Evolutionary conservation across 495 filamentous ascomycete genomes (phyloP).

Genomic region (Massariosphaeria phaeospora): DNA sequence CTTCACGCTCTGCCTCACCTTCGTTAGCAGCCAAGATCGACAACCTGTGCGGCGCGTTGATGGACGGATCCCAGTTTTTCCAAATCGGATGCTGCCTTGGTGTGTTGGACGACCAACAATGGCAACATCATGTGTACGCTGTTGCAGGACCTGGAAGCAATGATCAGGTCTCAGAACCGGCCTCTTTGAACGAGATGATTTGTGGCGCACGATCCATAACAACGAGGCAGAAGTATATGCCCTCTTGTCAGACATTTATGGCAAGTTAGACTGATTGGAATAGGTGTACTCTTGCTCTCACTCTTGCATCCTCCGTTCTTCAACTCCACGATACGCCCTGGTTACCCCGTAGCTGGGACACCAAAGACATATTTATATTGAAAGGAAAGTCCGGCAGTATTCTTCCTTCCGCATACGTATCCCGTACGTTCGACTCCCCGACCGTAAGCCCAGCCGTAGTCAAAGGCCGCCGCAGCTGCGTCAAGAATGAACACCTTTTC

Average conservation of each 20-base stretch:
- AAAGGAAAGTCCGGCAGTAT: background rate
- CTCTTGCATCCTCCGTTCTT: constrained; percentile 1
- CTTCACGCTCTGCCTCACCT: background rate
- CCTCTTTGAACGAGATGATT: constrained; percentile 2
- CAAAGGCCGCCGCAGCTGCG: background rate
- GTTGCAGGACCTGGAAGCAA: background rate
- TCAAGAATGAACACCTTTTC: constrained; percentile 8
- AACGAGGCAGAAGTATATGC: background rate
- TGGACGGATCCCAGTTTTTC: background rate
- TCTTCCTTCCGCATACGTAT: constrained; percentile 1
- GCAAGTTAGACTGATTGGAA: background rate
- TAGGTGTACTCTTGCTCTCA: constrained; percentile 6
- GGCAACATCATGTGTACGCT: constrained; percentile 10
- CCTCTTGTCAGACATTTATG: background rate
- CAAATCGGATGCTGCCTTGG: background rate
- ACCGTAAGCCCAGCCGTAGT: background rate
- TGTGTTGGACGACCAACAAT: background rate
- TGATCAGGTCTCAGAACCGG: background rate
- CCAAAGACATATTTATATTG: constrained; percentile 3
- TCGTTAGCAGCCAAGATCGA: constrained; percentile 1
- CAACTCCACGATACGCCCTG: constrained; percentile 12
- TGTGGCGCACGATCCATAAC: background rate
- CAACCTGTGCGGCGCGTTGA: constrained; percentile 1
- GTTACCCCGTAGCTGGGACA: constrained; percentile 8
- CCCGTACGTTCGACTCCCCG: background rate